Evolutionary conservation across 495 filamentous ascomycete genomes (phyloP), one percentile per base, ranked within the genome.

Genomic region (Neurospora sp.): DNA sequence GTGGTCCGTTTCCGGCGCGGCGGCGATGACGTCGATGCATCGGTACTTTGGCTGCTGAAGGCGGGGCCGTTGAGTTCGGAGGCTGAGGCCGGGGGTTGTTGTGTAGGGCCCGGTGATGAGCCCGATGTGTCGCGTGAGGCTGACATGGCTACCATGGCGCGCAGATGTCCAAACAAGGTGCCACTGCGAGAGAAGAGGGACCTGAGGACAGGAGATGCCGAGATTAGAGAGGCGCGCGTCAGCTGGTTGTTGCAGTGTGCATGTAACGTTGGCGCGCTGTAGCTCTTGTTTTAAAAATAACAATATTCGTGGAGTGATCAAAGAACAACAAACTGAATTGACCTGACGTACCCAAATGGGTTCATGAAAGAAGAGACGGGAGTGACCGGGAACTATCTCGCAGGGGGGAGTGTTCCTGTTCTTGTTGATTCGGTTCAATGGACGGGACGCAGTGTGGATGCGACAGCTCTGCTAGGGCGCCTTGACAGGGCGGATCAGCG

Each of bases 141-240:
- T 59, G 78, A 70, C 80, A 82, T 82, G 70, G 73, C 61, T 71
- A 78, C 72, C 71, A 81, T 77, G 73, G 75, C 72, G 68, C 78
- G 80, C 75, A 82, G 73, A 73, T 80, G 79, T 72, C 70, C 72
- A 73, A 81, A 68, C 71, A 82, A 74, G 74, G 68, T 79, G 76
- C 78, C 75, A 70, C 73, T 73, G 45, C 27, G 18, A 65, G 53
- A 65, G 8, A 81, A 72, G 37, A 81, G 68, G 38, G 79, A 77
- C 48, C 79, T 80, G 70, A 45, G 10, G 38, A 18, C 4, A 73
- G 42, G 71, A 73, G 38, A 12, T 38, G 27, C 27, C 53, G 53
- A 65, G 22, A 35, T 65, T 35, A 7, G 14, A 20, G 44, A 65
- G 59, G 68, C 65, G 73, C 70, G 75, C 45, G 44, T 74, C 37